A percentile compares a stretch with the other conserved stretches of the same genome.
Conservation (phyloP, 768 basidiomycete species). For the Panellus pusillus region DNA sequence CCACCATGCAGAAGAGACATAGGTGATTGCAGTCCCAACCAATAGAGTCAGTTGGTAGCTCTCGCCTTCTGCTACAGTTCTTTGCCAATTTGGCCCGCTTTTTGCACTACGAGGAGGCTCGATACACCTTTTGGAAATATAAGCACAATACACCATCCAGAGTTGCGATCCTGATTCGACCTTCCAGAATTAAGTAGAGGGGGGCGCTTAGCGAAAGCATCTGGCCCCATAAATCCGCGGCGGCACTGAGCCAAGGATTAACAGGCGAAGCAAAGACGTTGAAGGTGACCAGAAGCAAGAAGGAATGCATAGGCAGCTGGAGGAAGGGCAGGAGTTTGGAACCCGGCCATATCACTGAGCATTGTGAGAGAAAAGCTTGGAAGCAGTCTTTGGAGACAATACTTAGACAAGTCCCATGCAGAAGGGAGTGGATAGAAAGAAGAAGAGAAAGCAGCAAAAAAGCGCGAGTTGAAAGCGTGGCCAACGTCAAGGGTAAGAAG, state of each 20-base stretch:
- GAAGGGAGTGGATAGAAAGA: slow-evolving; percentile 71
- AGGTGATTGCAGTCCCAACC: slow-evolving; percentile 74
- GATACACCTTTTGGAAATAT: slow-evolving; percentile 52
- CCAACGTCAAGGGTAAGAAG: slow-evolving; percentile 81
- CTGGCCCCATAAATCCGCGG: slow-evolving; percentile 72
- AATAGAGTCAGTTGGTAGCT: slow-evolving; percentile 75
- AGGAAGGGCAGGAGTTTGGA: slow-evolving; percentile 72
- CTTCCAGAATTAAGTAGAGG: slow-evolving; percentile 75
- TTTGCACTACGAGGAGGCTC: slow-evolving; percentile 79
- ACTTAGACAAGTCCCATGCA: slow-evolving; percentile 74
- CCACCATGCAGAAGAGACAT: slow-evolving; percentile 85
- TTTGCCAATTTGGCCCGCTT: slow-evolving; percentile 75
- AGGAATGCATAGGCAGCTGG: slow-evolving; percentile 84
- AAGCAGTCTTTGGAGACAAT: slow-evolving; percentile 44
- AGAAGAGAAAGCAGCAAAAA: slow-evolving; percentile 82
- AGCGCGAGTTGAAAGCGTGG: slow-evolving; percentile 75
- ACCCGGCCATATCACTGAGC: slow-evolving; percentile 34
- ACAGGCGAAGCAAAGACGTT: slow-evolving; percentile 74
- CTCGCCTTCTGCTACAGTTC: slow-evolving; percentile 66
- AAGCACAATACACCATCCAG: too few relatives aligned
- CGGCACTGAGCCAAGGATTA: slow-evolving; percentile 54
- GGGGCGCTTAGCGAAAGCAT: slow-evolving; percentile 72
- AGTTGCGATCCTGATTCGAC: too few relatives aligned
- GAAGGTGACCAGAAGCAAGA: slow-evolving; percentile 82
- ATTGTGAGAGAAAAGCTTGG: neutral